Evolutionary conservation across 2,329 filamentous ascomycete genomes (phyloP), one percentile per base, ranked within the genome.

Genomic region (Stagonosporopsis vannaccii): DNA sequence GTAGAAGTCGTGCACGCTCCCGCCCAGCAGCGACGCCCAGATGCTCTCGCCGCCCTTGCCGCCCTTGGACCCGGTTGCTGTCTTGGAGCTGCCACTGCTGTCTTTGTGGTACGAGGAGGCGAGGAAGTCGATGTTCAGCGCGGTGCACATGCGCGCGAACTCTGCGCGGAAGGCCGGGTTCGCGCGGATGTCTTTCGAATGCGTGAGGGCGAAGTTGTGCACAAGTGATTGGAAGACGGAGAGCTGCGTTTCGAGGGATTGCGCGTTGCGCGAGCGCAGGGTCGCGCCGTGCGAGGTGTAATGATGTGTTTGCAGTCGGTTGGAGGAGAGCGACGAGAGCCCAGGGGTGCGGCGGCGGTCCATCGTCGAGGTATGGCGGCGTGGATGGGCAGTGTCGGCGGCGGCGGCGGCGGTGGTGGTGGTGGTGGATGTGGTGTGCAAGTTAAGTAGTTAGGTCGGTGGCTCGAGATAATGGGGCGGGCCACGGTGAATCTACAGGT

Each of bases 71-170:
- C 40, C 40, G 9, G 23, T 26, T 26, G 8, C 78, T 17, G 9
- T 13, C n/a, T 9, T 37, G 25, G 15, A 20, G 17, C 17, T 37
- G 20, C 26, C 25, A 19, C 82, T 86, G 66, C 80, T 84, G 67
- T 64, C 76, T 68, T 66, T 75, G 61, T 71, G 68, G 59, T 77
- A 72, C 1, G 65, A 70, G 15, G 79, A 80, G 1, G 92, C 92
- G 17, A 99, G 83, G 2, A 95, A 96, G 75, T 99, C 95, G 12
- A 99, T 92, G 44, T 95, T 95, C 65, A 99, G 97, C 60, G 93
- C 92, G 70, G 92, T 87, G 79, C 95, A 99, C 95, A 99, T 99
- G 75, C 94, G 92, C 3, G 95, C 94, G 73, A 99, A 99, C 78
- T 99, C 94, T 30, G 94, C 92, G 59, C 95, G 91, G 77, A 99